phyloP scores from a whole-genome alignment of 192 early-diverging fungal genomes.

The Kickxella alabastrina region DNA sequence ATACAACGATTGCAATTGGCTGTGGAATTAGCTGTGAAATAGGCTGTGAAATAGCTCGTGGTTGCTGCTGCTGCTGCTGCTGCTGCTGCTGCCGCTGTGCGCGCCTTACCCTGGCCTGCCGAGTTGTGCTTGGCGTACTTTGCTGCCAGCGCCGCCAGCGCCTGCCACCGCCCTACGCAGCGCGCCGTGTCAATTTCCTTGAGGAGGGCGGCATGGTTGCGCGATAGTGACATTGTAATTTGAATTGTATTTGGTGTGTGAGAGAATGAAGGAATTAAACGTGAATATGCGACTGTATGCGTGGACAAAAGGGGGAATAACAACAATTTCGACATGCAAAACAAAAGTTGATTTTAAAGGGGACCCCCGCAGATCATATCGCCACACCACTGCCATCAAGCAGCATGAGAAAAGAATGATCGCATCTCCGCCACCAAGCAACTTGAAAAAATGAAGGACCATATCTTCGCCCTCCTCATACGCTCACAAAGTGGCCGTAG shows the following conservation, averaged over 20 bases:
- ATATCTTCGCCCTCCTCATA: constrained; percentile 20
- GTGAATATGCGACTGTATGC: not conserved
- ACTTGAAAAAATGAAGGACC: too few relatives aligned
- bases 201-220: constrained; percentile 35
- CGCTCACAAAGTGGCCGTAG: constrained; percentile 36
- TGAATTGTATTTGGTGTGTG: not conserved
- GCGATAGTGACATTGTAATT: constrained; percentile 28
- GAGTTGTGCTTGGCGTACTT: constrained; percentile 24
- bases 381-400: not conserved
- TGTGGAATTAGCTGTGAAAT: too few relatives aligned
- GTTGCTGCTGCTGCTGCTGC: too few relatives aligned
- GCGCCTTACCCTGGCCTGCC: constrained; percentile 28
- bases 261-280: not conserved
- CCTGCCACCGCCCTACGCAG: constrained; percentile 43
- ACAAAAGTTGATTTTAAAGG: constrained; percentile 2
- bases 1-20: not conserved
- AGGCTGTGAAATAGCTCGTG: too few relatives aligned
- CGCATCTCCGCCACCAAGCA: too few relatives aligned
- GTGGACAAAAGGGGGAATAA: not conserved
- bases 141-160: constrained; percentile 24
- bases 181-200: constrained; percentile 53
- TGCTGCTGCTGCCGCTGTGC: not conserved
- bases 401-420: not conserved
- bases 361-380: too few relatives aligned
- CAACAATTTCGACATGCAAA: not conserved